Base-by-base conservation (phyloP, 495 filamentous ascomycete genomes). In the Lasiosphaeria ovina region DNA sequence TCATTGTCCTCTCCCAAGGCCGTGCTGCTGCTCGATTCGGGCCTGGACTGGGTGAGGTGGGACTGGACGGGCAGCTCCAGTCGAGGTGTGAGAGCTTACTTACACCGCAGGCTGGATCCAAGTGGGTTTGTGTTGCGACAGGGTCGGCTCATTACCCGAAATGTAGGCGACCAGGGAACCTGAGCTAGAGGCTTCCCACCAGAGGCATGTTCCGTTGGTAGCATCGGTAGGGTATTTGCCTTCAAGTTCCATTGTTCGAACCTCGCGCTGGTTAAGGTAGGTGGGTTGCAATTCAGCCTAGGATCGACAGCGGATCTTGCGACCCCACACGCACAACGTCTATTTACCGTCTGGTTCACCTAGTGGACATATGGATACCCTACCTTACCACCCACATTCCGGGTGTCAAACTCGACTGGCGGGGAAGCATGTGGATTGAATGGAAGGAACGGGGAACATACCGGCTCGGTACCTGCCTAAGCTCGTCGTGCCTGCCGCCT, bases 111-210 rank as follows among this genome's bases (percentile, higher is more conserved):
- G 47, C 44, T 53, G 57, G 45, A 11, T 47, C 44, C 35, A 16
- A 49, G 47, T 51, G 42, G 50, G 35, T 16, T 51, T 42, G 56
- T 51, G 56, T 47, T 51, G 42, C 17, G 51, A 59, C 48, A 48
- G 45, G 9, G 48, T 64, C 61, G 61, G 65, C 56, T 68, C 62
- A 65, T 65, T 61, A 68, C 59, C 66, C 66, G 66, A 68, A 60
- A 58, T 31, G 47, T 6, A 55, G 47, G 53, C 17, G 40, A n/a
- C 45, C 44, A 24, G 24, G 24, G 24, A 24, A 24, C 24, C 24
- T 24, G 24, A 24, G 24, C 24, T 24, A 24, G 24, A 24, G 24
- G 24, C 24, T 24, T 24, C 24, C 24, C 24, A 24, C 24, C 24
- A 24, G 24, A 24, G 24, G 24, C 24, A 24, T 24, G 24, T 24